Percentiles rank a stretch among this genome's conserved stretches.
phyloP scores from a whole-genome alignment of 768 basidiomycete species.

The Phaeotremella skinneri region DNA sequence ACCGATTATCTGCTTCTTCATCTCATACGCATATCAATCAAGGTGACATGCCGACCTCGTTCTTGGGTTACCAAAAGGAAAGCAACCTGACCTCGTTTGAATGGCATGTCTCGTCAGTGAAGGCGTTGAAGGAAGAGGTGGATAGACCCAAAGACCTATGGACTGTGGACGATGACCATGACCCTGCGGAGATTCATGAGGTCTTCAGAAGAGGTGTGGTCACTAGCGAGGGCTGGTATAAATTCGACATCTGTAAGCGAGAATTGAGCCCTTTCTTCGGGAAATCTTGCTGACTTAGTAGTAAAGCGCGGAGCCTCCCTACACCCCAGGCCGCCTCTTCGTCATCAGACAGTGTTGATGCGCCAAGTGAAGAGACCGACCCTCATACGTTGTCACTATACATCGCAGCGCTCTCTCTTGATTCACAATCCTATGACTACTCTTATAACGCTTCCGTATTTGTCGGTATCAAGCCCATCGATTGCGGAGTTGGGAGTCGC shows the following conservation, averaged over 20 bases:
- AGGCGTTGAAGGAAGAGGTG: slow-evolving; percentile 61
- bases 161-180: slow-evolving; percentile 42
- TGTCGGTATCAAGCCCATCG: slow-evolving; percentile 67
- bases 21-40: neutral
- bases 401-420: slow-evolving; percentile 65
- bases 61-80: neutral
- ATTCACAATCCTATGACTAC: slow-evolving; percentile 61
- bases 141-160: slow-evolving; percentile 42
- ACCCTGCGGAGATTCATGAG: slow-evolving; percentile 56
- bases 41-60: neutral
- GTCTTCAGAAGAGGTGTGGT: slow-evolving; percentile 65
- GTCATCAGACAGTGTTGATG: slow-evolving; percentile 12
- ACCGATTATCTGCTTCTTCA: neutral
- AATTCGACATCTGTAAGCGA: slow-evolving; percentile 64
- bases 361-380: slow-evolving; percentile 5
- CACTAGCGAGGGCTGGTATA: slow-evolving; percentile 68
- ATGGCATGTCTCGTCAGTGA: slow-evolving; percentile 64
- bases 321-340: slow-evolving; percentile 12
- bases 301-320: slow-evolving; percentile 18
- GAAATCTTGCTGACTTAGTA: neutral
- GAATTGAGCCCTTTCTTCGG: neutral
- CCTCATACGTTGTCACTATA: slow-evolving; percentile 61
- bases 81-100: slow-evolving; percentile 57
- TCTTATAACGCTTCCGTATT: slow-evolving; percentile 64
- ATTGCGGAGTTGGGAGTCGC: slow-evolving; percentile 62